Conservation (phyloP, 2,329 filamentous ascomycete genomes). For the Colletotrichum tofieldiae region DNA sequence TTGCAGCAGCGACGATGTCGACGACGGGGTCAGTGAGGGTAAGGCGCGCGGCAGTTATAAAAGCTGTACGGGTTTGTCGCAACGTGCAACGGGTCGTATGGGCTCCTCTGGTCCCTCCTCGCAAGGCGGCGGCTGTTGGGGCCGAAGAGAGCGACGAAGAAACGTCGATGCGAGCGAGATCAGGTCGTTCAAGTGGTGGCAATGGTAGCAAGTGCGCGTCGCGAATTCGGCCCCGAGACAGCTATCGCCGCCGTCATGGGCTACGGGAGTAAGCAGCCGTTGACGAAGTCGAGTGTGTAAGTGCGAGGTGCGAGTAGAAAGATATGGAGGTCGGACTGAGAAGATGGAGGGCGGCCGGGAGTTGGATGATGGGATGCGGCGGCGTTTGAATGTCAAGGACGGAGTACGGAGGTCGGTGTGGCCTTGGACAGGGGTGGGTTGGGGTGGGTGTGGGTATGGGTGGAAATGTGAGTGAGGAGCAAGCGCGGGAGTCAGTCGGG, state of each 20-base stretch:
- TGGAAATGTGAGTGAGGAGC: conserved; percentile 22
- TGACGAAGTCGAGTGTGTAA: conserved; percentile 2
- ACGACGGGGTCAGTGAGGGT: not conserved
- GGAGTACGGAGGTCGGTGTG: conserved; percentile 40
- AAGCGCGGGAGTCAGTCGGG: conserved; percentile 28
- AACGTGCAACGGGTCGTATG: not conserved
- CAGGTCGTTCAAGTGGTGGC: conserved; percentile 1
- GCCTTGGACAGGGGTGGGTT: conserved; percentile 28
- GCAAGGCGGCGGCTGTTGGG: conserved; percentile 34
- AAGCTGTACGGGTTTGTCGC: not conserved
- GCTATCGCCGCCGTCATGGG: conserved; percentile 42
- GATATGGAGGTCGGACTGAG: conserved; percentile 1
- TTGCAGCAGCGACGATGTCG: not conserved
- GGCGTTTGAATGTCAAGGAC: conserved; percentile 37
- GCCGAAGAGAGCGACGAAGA: conserved; percentile 30
- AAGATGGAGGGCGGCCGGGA: conserved; percentile 33
- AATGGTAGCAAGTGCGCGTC: conserved; percentile 25
- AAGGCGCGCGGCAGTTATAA: not conserved
- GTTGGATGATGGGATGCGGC: conserved; percentile 33
- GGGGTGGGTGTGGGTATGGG: conserved; percentile 9
- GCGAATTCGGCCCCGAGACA: conserved; percentile 41
- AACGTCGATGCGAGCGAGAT: conserved; percentile 14
- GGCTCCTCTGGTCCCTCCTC: conserved; percentile 5
- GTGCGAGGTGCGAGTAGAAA: not conserved
- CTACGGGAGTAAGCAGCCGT: conserved; percentile 23